phyloP scores from a whole-genome alignment of 73 alveolate species.

The Strombidium stylifer region DNA sequence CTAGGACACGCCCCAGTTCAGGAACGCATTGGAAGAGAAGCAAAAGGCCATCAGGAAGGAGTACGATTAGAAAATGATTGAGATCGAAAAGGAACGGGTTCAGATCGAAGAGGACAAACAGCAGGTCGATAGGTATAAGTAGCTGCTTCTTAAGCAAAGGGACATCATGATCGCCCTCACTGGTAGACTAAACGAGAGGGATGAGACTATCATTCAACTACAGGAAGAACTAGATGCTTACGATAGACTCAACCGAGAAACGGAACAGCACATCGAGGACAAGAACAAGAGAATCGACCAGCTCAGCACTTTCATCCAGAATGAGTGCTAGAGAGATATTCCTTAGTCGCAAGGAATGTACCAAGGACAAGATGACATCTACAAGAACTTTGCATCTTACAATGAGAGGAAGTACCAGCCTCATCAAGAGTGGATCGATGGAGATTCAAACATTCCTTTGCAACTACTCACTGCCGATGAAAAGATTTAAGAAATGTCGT shows the following conservation, averaged over 20 bases:
- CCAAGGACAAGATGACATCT: too few relatives aligned
- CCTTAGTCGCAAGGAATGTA: too few relatives aligned
- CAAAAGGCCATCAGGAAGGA: conserved; percentile 81
- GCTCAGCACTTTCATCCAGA: conserved; percentile 31
- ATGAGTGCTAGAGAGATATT: too few relatives aligned
- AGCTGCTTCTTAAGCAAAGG: conserved; percentile 90
- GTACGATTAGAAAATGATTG: conserved; percentile 86
- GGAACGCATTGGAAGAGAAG: conserved; percentile 84
- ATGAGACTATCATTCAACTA: conserved; percentile 88
- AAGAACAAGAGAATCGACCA: conserved; percentile 48
- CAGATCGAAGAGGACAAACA: conserved; percentile 84
- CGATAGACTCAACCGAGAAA: conserved; percentile 76
- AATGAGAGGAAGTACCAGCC: background rate
- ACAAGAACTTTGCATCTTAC: too few relatives aligned
- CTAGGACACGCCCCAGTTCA: conserved; percentile 93
- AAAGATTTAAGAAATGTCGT: conserved; percentile 75
- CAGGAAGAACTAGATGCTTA: conserved; percentile 88
- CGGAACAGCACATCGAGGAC: conserved; percentile 45
- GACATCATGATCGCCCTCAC: conserved; percentile 98
- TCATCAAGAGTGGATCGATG: background rate
- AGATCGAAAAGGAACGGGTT: conserved; percentile 81
- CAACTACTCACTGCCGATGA: conserved; percentile 63
- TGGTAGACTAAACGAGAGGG: conserved; percentile 94
- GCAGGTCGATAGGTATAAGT: conserved; percentile 92
- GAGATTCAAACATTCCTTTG: conserved; percentile 5